Percentiles rank a stretch among this genome's conserved stretches.
These are phyloP conservation scores for Ceratobasidium sp. DNA, from an alignment of 1,284 basidiomycete species.

Conservation along the genomic window DNA sequence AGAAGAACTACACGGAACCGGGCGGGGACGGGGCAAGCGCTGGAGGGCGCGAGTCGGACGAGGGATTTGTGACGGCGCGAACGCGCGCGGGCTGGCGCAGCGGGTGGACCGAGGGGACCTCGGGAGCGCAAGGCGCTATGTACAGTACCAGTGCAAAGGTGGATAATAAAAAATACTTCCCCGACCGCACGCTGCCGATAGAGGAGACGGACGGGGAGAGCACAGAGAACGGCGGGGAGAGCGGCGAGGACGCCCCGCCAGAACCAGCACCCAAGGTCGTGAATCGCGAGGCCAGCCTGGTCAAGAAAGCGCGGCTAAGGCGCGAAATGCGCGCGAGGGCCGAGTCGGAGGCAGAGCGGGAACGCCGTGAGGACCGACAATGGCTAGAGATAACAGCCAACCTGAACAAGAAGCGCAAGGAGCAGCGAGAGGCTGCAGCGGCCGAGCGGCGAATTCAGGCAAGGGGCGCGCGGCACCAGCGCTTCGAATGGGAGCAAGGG, in stretches of 20 bases:
- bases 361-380: neutral
- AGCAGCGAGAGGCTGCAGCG: neutral
- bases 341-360: neutral
- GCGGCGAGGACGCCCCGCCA: neutral
- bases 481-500: neutral
- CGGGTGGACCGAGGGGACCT: neutral
- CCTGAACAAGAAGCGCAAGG: neutral
- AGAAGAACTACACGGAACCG: too few species aligned
- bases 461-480: neutral
- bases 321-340: neutral
- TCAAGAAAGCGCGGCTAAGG: neutral
- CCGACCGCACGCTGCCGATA: neutral
- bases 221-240: neutral
- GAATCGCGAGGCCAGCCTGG: neutral
- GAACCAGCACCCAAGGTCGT: neutral
- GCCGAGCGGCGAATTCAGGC: neutral
- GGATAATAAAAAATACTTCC: neutral
- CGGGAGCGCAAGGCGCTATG: neutral
- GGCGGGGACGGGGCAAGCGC: neutral
- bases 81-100: neutral
- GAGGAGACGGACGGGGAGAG: neutral
- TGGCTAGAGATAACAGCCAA: neutral
- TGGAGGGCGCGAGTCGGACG: neutral
- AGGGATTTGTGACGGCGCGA: neutral
- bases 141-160: neutral